These are phyloP conservation scores for Halophytophthora batemanensis DNA, from an alignment of 352 stramenopile genomes.

Conservation along the genomic window DNA sequence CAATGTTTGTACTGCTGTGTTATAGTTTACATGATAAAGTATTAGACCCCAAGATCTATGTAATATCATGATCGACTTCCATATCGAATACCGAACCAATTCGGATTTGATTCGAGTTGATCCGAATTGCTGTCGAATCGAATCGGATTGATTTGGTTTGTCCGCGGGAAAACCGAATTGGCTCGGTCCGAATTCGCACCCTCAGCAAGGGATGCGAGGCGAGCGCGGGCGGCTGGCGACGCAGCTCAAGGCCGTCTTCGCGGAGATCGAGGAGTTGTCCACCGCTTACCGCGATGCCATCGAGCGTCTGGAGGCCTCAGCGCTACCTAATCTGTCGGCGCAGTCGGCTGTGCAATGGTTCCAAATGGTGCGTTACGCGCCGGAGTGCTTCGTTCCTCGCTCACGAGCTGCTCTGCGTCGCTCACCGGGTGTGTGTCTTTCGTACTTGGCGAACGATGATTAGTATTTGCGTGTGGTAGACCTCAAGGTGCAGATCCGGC, in stretches of 20 bases:
- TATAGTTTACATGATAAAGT: no score
- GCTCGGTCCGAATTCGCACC: no score
- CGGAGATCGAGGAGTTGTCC: conserved; percentile 48
- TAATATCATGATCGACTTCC: no score
- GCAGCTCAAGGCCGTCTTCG: conserved; percentile 44
- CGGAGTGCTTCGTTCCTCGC: not conserved
- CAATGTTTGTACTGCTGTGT: no score
- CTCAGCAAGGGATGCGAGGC: conserved; percentile 12
- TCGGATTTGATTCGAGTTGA: no score
- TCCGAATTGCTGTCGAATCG: no score
- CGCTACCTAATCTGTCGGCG: conserved; percentile 33
- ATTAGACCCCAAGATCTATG: no score
- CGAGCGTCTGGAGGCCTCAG: conserved; percentile 37
- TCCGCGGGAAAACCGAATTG: no score
- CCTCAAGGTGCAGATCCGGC: conserved; percentile 63
- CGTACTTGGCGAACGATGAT: not conserved
- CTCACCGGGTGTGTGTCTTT: not conserved
- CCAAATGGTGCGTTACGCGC: conserved; percentile 33
- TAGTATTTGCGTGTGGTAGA: conserved; percentile 72
- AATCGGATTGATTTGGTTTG: no score
- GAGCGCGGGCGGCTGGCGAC: conserved; percentile 31
- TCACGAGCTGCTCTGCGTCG: not conserved
- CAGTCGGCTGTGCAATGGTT: conserved; percentile 57
- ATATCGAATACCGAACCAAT: no score
- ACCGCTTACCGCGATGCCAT: conserved; percentile 34